A percentile compares a stretch with the other conserved stretches of the same genome.
These are phyloP conservation scores for Neolentinus lepideus DNA, from an alignment of 1,284 basidiomycete species.

Conservation along the genomic window DNA sequence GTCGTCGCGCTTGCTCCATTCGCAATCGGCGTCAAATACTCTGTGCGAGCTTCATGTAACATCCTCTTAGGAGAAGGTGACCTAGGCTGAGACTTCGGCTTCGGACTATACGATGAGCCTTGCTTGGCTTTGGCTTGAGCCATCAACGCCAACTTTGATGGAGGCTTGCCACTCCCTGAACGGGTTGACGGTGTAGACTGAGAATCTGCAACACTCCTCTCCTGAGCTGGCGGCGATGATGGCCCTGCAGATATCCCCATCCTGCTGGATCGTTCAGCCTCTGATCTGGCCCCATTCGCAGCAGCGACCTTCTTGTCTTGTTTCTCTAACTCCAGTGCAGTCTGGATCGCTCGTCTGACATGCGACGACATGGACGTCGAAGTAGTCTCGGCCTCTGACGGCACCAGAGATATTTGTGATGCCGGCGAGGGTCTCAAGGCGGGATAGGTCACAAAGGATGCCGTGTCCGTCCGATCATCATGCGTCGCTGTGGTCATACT, in stretches of 20 bases:
- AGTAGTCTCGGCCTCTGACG: conserved; percentile 9
- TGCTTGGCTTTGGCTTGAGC: conserved; percentile 49
- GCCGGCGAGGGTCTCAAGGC: conserved; percentile 53
- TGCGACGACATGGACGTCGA: conserved; percentile 41
- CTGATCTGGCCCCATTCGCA: conserved; percentile 5
- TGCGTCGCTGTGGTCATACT: conserved; percentile 42
- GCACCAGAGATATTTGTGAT: conserved; percentile 35
- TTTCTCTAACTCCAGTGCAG: conserved; percentile 28
- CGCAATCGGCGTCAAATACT: conserved; percentile 66
- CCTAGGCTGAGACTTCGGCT: conserved; percentile 11
- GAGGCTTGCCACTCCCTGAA: conserved; percentile 11
- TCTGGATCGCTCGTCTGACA: conserved; percentile 54
- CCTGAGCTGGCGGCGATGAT: conserved; percentile 4
- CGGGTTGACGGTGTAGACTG: background rate
- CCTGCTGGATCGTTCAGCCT: conserved; percentile 6
- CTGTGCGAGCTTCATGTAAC: conserved; percentile 41
- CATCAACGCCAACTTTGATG: conserved; percentile 67
- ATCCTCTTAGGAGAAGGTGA: conserved; percentile 7
- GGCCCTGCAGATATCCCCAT: conserved; percentile 9
- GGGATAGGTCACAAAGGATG: conserved; percentile 61
- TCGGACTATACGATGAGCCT: conserved; percentile 16
- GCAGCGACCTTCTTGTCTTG: conserved; percentile 16
- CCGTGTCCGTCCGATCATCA: conserved; percentile 31
- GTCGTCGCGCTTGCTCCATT: conserved; percentile 72
- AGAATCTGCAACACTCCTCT: background rate